Evolutionary conservation across 257 asterid species (phyloP), one percentile per base, ranked within the genome.

Genomic region (Verbena officinalis): DNA sequence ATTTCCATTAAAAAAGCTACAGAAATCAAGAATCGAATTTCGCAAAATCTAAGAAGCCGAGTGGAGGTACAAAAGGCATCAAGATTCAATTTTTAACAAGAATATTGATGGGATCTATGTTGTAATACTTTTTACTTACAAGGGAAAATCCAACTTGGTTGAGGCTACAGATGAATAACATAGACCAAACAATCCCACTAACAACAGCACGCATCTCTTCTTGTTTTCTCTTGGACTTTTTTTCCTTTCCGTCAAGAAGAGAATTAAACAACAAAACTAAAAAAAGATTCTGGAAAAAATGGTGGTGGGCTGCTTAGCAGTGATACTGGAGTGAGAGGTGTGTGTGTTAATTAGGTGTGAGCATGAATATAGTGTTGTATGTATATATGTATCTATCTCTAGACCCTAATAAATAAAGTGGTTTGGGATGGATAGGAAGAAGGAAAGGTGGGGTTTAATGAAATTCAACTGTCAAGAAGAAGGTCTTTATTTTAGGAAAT

Each of bases 151-250:
- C 66, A 44, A 66, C 60, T 62, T 33, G 71, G 44, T 33, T 76
- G 65, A 68, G 38, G 58, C 21, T 16, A 21, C 62, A 51, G 48
- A 70, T 40, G 57, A 83, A 63, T 44, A 73, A 62, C 60, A 81
- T 5, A 54, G 65, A 44, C 74, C 76, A 73, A 21, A 80, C 58
- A 71, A 70, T 77, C 84, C 83, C 78, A 64, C 78, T 39, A 64
- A 55, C 19, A 48, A 51, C 60, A 59, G 71, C 38, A 74, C 79
- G 77, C 96, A 87, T 87, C 75, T 80, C 74, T 76, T 39, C 38
- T 33, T 21, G 7, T 34, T 49, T 42, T 54, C 33, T 48, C n/a
- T 62, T 33, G 63, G 56, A 20, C 31, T 17, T 40, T 43, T 48
- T 7, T 7, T 36, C 33, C 6, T 11, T 17, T 46, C 31, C 44